Conservation (phyloP, 177 flowering plant species). For the Tripterygium wilfordii region DNA sequence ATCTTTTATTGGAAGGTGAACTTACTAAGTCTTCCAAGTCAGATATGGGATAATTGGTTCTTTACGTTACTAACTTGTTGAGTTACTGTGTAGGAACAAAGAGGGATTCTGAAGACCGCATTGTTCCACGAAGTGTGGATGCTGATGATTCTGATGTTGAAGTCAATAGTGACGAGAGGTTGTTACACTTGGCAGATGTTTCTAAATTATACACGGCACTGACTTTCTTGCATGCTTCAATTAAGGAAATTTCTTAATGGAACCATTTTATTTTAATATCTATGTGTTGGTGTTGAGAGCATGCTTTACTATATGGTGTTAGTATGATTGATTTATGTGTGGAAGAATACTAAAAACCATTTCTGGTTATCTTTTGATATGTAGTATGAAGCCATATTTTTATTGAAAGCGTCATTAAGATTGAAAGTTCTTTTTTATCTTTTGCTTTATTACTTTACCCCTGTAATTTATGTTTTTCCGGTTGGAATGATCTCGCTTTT, state of each 20-base stretch:
- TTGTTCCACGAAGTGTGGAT: slow-evolving; percentile 70
- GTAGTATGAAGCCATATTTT: too few species aligned
- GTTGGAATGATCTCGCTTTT: neutral
- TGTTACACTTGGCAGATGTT: neutral
- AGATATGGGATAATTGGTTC: neutral
- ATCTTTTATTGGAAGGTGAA: slow-evolving; percentile 80
- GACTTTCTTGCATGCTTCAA: neutral
- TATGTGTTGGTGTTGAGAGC: too few species aligned
- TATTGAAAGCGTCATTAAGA: too few species aligned
- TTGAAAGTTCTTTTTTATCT: too few species aligned
- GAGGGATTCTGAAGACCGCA: slow-evolving; percentile 80
- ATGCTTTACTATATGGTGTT: too few species aligned
- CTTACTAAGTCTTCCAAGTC: neutral
- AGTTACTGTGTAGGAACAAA: slow-evolving; percentile 40
- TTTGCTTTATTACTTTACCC: too few species aligned
- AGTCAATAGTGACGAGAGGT: slow-evolving; percentile 71
- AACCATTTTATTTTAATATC: too few species aligned
- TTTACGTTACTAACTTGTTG: slow-evolving; percentile 6
- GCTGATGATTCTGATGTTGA: slow-evolving; percentile 98
- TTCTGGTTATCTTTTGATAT: too few species aligned
- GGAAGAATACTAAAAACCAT: too few species aligned
- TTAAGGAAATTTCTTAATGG: too few species aligned
- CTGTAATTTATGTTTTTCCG: neutral
- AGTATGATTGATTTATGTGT: too few species aligned
- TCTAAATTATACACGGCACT: neutral